Percentiles rank a stretch among this genome's conserved stretches.
Conservation (phyloP, 345 rosid species). For the Acer saccharum region DNA sequence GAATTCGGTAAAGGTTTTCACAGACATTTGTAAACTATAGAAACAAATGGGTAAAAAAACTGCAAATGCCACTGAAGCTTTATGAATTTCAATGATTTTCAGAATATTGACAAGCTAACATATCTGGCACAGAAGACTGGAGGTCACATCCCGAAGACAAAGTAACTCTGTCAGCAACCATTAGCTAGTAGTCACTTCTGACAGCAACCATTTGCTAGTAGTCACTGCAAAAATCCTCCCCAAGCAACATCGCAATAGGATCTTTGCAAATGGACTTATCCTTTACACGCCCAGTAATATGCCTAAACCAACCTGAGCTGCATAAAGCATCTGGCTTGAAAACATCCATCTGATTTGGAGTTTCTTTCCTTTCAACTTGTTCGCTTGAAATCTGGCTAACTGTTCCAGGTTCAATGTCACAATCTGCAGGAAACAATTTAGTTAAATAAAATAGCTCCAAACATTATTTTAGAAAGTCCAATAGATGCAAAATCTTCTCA, state of each 20-base stretch:
- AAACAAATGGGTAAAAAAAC: background rate
- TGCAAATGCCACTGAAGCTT: background rate
- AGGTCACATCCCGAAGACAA: slow-evolving; percentile 39
- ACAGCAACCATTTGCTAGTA: slow-evolving; percentile 46
- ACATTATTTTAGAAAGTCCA: slow-evolving; percentile 9
- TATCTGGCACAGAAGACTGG: background rate
- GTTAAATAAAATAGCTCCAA: background rate
- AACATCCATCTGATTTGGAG: slow-evolving; percentile 48
- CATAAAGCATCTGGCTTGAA: slow-evolving; percentile 62
- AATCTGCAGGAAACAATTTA: background rate
- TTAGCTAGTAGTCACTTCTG: slow-evolving; percentile 50
- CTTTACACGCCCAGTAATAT: slow-evolving; percentile 47
- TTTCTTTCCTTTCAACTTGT: background rate
- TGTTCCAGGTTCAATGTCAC: background rate
- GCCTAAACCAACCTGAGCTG: slow-evolving; percentile 75
- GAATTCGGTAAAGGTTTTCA: background rate
- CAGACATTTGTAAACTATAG: background rate
- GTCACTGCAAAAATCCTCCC: slow-evolving; percentile 66
- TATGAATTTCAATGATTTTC: background rate
- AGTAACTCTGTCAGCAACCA: slow-evolving; percentile 17
- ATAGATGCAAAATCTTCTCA: background rate
- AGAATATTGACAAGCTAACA: background rate
- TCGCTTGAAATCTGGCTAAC: background rate
- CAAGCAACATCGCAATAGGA: slow-evolving; percentile 65
- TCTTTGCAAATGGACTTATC: slow-evolving; percentile 56